Conservation (phyloP, 1,284 basidiomycete genomes). For the Rhodofomes roseus region DNA sequence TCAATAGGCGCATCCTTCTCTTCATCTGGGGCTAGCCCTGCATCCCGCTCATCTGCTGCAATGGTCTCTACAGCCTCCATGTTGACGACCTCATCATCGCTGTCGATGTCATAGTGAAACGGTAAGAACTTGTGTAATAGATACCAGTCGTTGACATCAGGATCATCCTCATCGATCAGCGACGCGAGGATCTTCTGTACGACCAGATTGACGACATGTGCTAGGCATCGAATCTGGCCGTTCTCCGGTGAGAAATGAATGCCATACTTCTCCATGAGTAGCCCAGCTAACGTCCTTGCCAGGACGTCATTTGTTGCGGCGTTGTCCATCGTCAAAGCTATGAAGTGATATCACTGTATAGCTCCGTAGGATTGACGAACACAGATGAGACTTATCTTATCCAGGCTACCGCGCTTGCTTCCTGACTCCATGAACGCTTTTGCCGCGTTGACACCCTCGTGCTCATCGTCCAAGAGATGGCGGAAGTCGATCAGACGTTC, state of each 20-base stretch:
- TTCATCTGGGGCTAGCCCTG: neutral
- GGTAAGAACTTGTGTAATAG: constrained; percentile 21
- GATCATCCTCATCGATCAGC: constrained; percentile 28
- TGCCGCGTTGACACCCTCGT: constrained; percentile 13
- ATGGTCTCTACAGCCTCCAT: constrained; percentile 10
- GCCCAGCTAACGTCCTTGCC: constrained; percentile 1
- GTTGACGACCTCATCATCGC: constrained; percentile 18
- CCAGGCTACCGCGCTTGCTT: constrained; percentile 6
- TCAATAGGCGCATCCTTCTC: neutral
- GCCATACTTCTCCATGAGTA: constrained; percentile 12
- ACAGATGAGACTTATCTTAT: constrained; percentile 9
- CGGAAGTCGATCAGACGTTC: constrained; percentile 16
- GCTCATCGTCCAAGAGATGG: constrained; percentile 14
- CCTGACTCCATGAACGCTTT: constrained; percentile 12
- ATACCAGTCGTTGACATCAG: constrained; percentile 27
- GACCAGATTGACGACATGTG: constrained; percentile 34
- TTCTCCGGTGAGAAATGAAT: constrained; percentile 14
- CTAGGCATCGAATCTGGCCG: constrained; percentile 15
- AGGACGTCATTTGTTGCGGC: constrained; percentile 19
- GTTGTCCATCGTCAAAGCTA: constrained; percentile 20
- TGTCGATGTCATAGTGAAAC: constrained; percentile 24
- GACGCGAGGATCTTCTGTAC: constrained; percentile 30
- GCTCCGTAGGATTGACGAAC: neutral
- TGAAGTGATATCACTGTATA: neutral
- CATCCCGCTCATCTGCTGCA: neutral